Evolutionary conservation across 2,329 filamentous ascomycete species (phyloP), one percentile per base, ranked within the genome.

Genomic region (Alternaria sp.): DNA sequence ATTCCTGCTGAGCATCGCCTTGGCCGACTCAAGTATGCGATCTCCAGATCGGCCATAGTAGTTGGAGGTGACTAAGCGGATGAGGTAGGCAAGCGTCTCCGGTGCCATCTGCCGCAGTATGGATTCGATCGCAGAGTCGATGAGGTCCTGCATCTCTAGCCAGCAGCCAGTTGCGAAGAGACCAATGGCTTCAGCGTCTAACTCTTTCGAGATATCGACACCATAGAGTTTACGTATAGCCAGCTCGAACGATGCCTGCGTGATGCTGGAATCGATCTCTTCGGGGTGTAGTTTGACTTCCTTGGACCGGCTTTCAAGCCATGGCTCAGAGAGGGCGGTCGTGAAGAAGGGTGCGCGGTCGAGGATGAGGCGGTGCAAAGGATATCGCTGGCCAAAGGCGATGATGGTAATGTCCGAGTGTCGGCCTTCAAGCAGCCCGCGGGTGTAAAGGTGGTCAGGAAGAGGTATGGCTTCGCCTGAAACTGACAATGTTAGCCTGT

Each of bases 261-360:
- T 86, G 58, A 88, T 88, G 63, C 82, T 86, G 12, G 74, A 68
- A 66, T 88, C 86, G 37, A 87, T 83, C 49, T 87, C 82, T 65
- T 87, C 84, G 0, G 85, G 85, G 56, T 84, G 80, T 8, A 88
- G 76, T 0, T 79, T 82, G 54, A 87, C 84, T 51, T 87, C 85
- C 64, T 82, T 85, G 5, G 83, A 79, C 37, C 79, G 81, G 63
- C 85, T 85, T 69, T 87, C 86, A 10, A 85, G 77, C 86, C 86
- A 88, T n/a, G 85, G 84, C 37, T 84, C 85, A 0, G 84, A 86
- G 23, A 87, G 78, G 14, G 85, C 85, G 14, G 82, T 84, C 3
- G 82, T 81, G 73, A 88, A 88, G 80, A 87, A 87, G 0, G 85
- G 85, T 5, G 86, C 84, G 55, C 84, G 83, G 70, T 87, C 86